Evolutionary conservation across 2,329 filamentous ascomycete genomes (phyloP).

Genomic region (Talaromyces funiculosus): DNA sequence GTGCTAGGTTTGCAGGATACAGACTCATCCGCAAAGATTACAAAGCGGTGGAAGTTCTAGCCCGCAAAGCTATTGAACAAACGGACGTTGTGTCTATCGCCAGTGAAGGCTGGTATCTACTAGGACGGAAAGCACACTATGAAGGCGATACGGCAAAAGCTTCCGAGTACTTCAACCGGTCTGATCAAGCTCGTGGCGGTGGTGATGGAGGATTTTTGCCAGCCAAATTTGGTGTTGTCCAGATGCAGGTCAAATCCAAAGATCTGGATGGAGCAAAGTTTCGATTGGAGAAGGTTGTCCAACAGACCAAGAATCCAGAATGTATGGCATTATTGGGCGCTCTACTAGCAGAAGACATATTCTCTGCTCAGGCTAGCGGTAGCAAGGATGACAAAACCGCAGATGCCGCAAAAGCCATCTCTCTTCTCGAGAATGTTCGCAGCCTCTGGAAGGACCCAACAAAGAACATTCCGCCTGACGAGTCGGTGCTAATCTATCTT

Average conservation of each 20-base stretch:
- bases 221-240: conserved; percentile 89
- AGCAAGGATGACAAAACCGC: conserved; percentile 87
- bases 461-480: conserved; percentile 72
- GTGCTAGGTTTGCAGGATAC: conserved; percentile 82
- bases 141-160: conserved; percentile 69
- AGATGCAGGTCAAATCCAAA: conserved; percentile 76
- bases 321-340: conserved; percentile 89
- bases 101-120: conserved; percentile 94
- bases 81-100: conserved; percentile 96
- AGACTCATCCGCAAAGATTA: conserved; percentile 79
- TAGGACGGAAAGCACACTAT: conserved; percentile 87
- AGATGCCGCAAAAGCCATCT: conserved; percentile 80
- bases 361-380: conserved; percentile 65
- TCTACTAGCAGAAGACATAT: conserved; percentile 90
- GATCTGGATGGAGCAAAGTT: conserved; percentile 91
- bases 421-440: conserved; percentile 76
- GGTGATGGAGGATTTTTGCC: conserved; percentile 87
- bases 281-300: conserved; percentile 86
- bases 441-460: conserved; percentile 89
- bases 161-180: conserved; percentile 78
- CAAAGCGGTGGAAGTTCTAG: conserved; percentile 75
- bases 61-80: conserved; percentile 87
- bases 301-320: conserved; percentile 75
- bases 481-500: conserved; percentile 84
- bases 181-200: conserved; percentile 86